phyloP scores from a whole-genome alignment of 2,329 filamentous ascomycete genomes.

The Fusarium sp. region DNA sequence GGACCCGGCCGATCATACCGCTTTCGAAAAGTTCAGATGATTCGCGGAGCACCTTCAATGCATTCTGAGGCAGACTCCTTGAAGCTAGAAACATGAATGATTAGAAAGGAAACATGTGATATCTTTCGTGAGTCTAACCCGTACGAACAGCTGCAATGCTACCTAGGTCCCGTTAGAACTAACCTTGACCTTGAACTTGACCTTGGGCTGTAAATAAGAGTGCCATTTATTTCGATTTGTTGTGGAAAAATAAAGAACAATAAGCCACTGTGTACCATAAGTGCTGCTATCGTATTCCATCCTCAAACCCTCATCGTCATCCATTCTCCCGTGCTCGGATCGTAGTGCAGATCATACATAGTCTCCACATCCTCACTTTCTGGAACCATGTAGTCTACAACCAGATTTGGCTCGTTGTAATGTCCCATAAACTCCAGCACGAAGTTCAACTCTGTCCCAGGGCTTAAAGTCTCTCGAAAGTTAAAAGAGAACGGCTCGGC shows the following conservation, averaged over 20 bases:
- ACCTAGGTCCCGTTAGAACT: no score
- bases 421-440: constrained; percentile 65
- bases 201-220: no score
- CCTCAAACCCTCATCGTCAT: not conserved
- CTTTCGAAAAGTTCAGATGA: not conserved
- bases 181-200: no score
- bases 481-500: constrained; percentile 58
- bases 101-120: not conserved
- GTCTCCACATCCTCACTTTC: rapidly evolving
- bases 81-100: not conserved
- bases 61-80: not conserved
- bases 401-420: constrained; percentile 60
- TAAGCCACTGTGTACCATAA: no score
- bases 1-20: not conserved
- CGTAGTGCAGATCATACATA: constrained; percentile 32
- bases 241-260: no score
- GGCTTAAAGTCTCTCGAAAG: constrained; percentile 51
- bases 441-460: constrained; percentile 52
- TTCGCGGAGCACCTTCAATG: not conserved
- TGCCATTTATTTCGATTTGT: no score
- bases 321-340: constrained; percentile 33
- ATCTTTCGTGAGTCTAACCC: not conserved
- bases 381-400: constrained; percentile 8
- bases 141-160: not conserved
- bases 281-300: not conserved